Evolutionary conservation across 2,329 filamentous ascomycete genomes (phyloP).

Genomic region (Colletotrichum tamarilloi): DNA sequence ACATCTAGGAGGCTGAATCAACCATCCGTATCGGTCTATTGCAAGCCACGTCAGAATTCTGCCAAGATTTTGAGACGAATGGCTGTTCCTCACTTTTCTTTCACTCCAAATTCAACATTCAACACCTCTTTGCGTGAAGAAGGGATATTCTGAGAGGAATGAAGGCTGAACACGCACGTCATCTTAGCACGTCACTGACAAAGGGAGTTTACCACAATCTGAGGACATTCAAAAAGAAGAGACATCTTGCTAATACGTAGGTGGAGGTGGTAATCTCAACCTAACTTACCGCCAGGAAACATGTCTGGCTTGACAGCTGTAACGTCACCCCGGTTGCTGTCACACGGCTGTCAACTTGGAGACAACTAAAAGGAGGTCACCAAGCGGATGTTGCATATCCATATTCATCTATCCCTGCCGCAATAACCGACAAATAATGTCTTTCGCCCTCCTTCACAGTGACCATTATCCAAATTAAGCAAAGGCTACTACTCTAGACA

Average conservation of each 20-base stretch:
- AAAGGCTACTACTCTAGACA: neutral
- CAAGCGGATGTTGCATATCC: neutral
- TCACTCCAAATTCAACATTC: neutral
- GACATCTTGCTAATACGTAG: slow-evolving; percentile 11
- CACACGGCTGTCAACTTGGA: neutral
- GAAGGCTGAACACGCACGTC: slow-evolving; percentile 7
- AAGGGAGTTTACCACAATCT: neutral
- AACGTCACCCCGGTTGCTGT: slow-evolving; percentile 1
- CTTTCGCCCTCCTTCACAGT: neutral
- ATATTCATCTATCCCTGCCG: neutral
- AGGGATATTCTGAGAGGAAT: slow-evolving; percentile 1
- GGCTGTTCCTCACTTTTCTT: neutral
- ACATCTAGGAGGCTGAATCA: slow-evolving; percentile 4
- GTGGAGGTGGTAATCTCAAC: slow-evolving; percentile 9
- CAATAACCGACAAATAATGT: neutral
- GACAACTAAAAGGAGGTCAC: neutral
- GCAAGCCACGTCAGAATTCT: slow-evolving; percentile 4
- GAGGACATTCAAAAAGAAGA: neutral
- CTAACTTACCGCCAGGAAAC: neutral
- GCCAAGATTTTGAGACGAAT: neutral
- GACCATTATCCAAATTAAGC: neutral
- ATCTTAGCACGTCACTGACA: neutral
- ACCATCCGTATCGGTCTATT: neutral
- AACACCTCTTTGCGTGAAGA: neutral
- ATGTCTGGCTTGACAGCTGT: neutral